Evolutionary conservation across 2,329 filamentous ascomycete species (phyloP), one percentile per base, ranked within the genome.

Genomic region (Fusarium sororula): DNA sequence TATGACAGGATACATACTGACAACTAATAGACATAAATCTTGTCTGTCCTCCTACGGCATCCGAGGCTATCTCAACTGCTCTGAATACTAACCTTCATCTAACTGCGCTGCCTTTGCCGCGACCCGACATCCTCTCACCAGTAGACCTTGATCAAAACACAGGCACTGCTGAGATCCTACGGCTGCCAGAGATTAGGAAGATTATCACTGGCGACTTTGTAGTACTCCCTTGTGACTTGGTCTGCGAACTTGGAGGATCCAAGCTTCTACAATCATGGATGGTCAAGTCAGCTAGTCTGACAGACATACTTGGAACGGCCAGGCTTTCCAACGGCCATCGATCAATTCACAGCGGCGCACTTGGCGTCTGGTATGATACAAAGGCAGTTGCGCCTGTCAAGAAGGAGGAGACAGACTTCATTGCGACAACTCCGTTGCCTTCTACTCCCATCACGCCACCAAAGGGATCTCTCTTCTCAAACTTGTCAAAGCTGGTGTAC

Each of bases 311-410:
- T 6, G 89, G 87, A 20, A 87, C 88, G 42, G 71, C 76, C 7
- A 79, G 78, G 24, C 81, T 84, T 22, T 80, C 82, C n/a, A 83
- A 83, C 13, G 83, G 80, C 5, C 77, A 80, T 20, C 80, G 81
- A 48, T 80, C 79, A 58, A 79, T 79, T 32, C 87, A 90, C 70
- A 93, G 93, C 82, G 95, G 95, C 47, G 96, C 94, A 3, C 85
- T 98, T 42, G 92, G 93, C 11, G 93, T 99, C 4, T 98, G 93
- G 91, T 98, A 98, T 82, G 90, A 96, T 78, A 97, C 95, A 4
- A 94, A 94, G 80, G 83, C 85, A 5, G 92, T 93, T 70, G 91
- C 90, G 11, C 90, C 91, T 41, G 89, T 96, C 71, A 98, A 98
- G 84, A 92, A 92, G 51, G 94, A 98, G 81, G 95, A 98, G 81